A percentile compares a stretch with the other conserved stretches of the same genome.
These are phyloP conservation scores for Suhomyces kilbournensis DNA, from an alignment of 805 yeast species.

Conservation along the genomic window DNA sequence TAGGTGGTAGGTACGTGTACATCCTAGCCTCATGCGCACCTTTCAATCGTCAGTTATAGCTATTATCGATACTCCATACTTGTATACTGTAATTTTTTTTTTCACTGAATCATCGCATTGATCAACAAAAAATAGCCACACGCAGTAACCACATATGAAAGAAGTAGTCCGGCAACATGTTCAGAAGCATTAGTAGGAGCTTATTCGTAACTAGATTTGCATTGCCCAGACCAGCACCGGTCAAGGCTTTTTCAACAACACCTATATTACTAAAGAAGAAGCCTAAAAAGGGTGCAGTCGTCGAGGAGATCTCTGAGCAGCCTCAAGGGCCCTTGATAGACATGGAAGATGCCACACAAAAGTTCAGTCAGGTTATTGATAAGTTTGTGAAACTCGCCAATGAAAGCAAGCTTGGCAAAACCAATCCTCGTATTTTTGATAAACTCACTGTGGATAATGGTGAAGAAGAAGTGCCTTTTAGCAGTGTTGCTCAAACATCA, in stretches of 20 bases:
- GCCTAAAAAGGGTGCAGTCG: neutral
- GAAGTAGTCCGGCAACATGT: neutral
- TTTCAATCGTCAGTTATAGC: neutral
- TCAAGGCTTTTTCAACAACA: neutral
- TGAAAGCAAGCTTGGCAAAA: slow-evolving; percentile 66
- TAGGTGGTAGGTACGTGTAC: neutral
- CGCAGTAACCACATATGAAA: neutral
- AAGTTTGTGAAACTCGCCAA: slow-evolving; percentile 53
- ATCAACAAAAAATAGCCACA: neutral
- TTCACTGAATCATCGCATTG: neutral
- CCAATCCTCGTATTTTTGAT: slow-evolving; percentile 67
- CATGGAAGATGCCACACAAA: slow-evolving; percentile 36
- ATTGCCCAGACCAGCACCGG: neutral
- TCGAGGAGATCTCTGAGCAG: slow-evolving; percentile 8
- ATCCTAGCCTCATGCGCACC: neutral
- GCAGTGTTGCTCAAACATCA: slow-evolving; percentile 68
- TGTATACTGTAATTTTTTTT: neutral
- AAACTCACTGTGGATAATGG: slow-evolving; percentile 49
- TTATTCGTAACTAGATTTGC: neutral
- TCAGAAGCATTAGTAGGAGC: neutral
- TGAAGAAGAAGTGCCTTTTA: slow-evolving; percentile 47
- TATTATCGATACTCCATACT: neutral
- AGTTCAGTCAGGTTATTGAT: slow-evolving; percentile 49
- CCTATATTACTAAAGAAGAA: slow-evolving; percentile 1
- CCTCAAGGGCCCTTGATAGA: slow-evolving; percentile 18